These are phyloP conservation scores for Penicillium angulare DNA, from an alignment of 495 filamentous ascomycete genomes.

Conservation along the genomic window DNA sequence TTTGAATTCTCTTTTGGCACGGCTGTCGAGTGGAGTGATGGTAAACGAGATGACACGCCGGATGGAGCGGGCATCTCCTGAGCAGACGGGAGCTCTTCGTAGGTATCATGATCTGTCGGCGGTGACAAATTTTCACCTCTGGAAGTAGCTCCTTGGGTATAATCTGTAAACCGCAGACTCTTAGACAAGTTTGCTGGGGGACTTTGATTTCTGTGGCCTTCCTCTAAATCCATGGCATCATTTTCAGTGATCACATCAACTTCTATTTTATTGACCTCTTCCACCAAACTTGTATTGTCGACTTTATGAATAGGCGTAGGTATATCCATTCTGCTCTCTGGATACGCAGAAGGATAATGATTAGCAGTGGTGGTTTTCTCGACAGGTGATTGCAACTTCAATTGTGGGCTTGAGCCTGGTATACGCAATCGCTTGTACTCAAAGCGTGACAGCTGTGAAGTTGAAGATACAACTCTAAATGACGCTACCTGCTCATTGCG, in stretches of 20 bases:
- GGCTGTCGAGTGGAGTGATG: conserved; percentile 40
- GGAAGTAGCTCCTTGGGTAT: conserved; percentile 6
- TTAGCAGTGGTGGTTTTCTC: background rate
- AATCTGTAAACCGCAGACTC: conserved; percentile 17
- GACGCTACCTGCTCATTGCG: conserved; percentile 11
- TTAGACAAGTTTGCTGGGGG: conserved; percentile 5
- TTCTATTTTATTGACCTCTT: background rate
- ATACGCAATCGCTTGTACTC: conserved; percentile 40
- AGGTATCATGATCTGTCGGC: conserved; percentile 23
- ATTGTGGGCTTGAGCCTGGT: conserved; percentile 1
- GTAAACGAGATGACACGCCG: conserved; percentile 30
- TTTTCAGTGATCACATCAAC: no score
- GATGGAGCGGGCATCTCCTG: conserved; percentile 29
- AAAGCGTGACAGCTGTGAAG: conserved; percentile 46
- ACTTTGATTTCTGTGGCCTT: background rate
- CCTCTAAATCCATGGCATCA: no score
- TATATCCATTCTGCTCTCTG: background rate
- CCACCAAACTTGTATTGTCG: background rate
- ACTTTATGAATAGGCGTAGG: background rate
- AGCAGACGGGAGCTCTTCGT: conserved; percentile 40
- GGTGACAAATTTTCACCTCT: conserved; percentile 1
- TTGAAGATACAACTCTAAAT: conserved; percentile 36
- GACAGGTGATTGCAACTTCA: background rate
- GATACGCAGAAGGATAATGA: background rate
- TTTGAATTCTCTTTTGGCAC: conserved; percentile 24